These are phyloP conservation scores for Dillenia turbinata DNA, from an alignment of 164 flowering plant genomes.

Conservation along the genomic window DNA sequence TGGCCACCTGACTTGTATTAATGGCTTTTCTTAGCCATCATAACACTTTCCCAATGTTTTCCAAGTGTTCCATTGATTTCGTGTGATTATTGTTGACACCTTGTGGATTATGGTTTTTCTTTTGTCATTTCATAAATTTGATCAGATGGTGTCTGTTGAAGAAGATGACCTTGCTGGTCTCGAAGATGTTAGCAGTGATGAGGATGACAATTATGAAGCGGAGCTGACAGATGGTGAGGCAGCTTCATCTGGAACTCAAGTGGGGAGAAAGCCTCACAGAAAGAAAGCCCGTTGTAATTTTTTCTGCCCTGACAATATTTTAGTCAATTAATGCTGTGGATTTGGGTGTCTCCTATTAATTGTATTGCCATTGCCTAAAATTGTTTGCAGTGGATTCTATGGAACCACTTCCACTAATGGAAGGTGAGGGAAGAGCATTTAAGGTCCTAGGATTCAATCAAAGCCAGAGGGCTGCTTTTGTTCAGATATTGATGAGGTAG, in stretches of 20 bases:
- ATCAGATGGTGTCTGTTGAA: slow-evolving; percentile 92
- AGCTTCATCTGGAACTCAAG: slow-evolving; percentile 32
- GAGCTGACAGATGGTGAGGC: slow-evolving; percentile 69
- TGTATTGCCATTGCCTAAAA: neutral
- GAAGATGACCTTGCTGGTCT: slow-evolving; percentile 97
- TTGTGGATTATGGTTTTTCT: too few species aligned
- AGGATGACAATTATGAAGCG: slow-evolving; percentile 85
- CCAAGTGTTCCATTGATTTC: too few species aligned
- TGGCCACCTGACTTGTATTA: too few species aligned
- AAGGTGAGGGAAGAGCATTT: slow-evolving; percentile 92
- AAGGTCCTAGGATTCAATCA: slow-evolving; percentile 90
- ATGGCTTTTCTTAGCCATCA: too few species aligned
- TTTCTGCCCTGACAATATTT: too few species aligned
- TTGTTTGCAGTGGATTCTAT: slow-evolving; percentile 43
- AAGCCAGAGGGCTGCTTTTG: slow-evolving; percentile 85
- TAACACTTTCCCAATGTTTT: too few species aligned
- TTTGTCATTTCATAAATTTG: neutral
- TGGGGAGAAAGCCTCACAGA: slow-evolving; percentile 48
- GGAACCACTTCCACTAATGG: slow-evolving; percentile 85
- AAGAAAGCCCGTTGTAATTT: slow-evolving; percentile 68
- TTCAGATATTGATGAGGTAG: slow-evolving; percentile 93
- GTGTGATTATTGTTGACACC: too few species aligned
- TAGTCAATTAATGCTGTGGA: too few species aligned
- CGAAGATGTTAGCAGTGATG: slow-evolving; percentile 93
- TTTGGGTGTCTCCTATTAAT: too few species aligned